Percentiles rank a stretch among this genome's conserved stretches.
These are phyloP conservation scores for Cercospora sojina DNA, from an alignment of 2,329 filamentous ascomycete species.

Conservation along the genomic window DNA sequence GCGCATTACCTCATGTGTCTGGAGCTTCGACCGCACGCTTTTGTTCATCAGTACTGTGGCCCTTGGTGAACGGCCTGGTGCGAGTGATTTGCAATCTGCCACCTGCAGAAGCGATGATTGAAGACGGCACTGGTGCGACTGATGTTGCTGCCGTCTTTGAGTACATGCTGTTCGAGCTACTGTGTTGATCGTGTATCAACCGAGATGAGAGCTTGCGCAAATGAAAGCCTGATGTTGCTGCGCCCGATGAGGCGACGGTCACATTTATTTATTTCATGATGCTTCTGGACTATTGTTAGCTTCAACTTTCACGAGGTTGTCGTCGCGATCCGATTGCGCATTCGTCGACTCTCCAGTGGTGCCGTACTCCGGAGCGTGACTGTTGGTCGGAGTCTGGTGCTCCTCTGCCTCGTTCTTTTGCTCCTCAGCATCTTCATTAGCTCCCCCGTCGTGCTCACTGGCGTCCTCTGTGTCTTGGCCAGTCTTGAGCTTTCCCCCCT, in stretches of 20 bases:
- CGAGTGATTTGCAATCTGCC: not conserved
- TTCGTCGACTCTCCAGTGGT: not conserved
- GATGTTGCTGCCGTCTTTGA: not conserved
- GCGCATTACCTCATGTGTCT: no score
- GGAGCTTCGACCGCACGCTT: no score
- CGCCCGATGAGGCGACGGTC: not conserved
- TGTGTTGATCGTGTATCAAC: not conserved
- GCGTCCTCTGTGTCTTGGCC: slow-evolving; percentile 3
- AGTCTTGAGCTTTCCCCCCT: slow-evolving; percentile 68
- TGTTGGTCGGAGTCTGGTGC: not conserved
- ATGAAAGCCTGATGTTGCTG: not conserved
- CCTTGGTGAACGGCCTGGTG: no score
- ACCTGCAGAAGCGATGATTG: not conserved
- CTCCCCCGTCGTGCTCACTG: slow-evolving; percentile 21
- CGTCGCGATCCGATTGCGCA: not conserved
- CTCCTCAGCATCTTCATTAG: not conserved
- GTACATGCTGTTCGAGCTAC: not conserved
- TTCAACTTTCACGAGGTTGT: not conserved
- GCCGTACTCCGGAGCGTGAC: not conserved
- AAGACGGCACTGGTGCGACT: not conserved
- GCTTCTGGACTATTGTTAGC: not conserved
- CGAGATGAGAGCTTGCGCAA: not conserved
- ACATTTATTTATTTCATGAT: not conserved
- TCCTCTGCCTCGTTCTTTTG: slow-evolving; percentile 13
- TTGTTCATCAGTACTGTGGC: no score